Percentiles rank a stretch among this genome's conserved stretches.
phyloP scores from a whole-genome alignment of 768 basidiomycete genomes.

The Psilocybe azurescens region DNA sequence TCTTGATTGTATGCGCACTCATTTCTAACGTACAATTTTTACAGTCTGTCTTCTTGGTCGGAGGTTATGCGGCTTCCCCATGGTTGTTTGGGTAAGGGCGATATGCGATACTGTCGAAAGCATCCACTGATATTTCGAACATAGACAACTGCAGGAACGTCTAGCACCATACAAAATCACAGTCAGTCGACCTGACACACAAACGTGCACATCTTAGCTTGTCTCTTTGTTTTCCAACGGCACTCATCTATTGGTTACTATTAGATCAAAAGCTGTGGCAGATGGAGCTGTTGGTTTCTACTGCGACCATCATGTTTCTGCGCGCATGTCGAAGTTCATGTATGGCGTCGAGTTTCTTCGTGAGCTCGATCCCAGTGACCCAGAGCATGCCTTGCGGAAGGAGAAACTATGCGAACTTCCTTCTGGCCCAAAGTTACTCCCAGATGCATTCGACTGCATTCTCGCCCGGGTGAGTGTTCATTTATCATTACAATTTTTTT shows the following conservation, averaged over 20 bases:
- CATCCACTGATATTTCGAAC: background rate
- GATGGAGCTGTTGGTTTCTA: slow-evolving; percentile 87
- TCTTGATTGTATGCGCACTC: background rate
- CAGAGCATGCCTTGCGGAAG: slow-evolving; percentile 67
- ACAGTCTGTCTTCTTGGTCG: slow-evolving; percentile 84
- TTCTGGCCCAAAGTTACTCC: slow-evolving; percentile 76
- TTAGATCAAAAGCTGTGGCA: slow-evolving; percentile 83
- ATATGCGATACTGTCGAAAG: background rate
- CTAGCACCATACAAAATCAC: slow-evolving; percentile 59
- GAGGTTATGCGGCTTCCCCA: slow-evolving; percentile 83
- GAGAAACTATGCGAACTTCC: slow-evolving; percentile 76
- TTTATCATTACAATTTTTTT: background rate
- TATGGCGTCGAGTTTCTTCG: slow-evolving; percentile 84
- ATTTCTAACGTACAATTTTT: background rate
- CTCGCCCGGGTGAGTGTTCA: slow-evolving; percentile 59
- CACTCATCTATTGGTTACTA: background rate
- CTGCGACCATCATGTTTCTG: slow-evolving; percentile 84
- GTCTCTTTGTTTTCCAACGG: slow-evolving; percentile 1
- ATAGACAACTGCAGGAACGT: slow-evolving; percentile 70
- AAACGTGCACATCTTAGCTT: slow-evolving; percentile 56
- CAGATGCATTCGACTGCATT: slow-evolving; percentile 85
- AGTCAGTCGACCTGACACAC: slow-evolving; percentile 79
- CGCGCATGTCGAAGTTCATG: slow-evolving; percentile 80
- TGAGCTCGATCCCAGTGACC: slow-evolving; percentile 66
- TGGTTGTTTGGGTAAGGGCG: slow-evolving; percentile 65